Base-by-base conservation (phyloP, 2,329 filamentous ascomycete species). In the Alternaria dauci region DNA sequence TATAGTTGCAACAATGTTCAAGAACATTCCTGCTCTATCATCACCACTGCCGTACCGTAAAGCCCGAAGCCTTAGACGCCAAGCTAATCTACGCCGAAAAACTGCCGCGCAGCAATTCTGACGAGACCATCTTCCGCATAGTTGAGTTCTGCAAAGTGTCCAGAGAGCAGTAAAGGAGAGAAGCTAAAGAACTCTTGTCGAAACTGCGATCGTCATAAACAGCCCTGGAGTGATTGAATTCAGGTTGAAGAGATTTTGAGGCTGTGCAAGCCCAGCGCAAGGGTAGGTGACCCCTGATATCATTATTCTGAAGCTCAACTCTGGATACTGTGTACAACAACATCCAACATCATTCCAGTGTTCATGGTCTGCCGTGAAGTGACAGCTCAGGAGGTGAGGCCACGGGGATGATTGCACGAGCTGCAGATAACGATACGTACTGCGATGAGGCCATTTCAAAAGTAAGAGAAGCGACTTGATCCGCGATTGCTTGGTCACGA, bases 151-250 rank as follows among this genome's bases (percentile, higher is more conserved):
- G 16, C 2, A 36, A 16, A 23, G 2, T 23, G 20, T 23, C 20
- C 20, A 23, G 20, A 23, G 20, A 23, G 20, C 5, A 36, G 0
- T 36, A 12, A 16, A 36, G 2, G 14, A 1, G 5, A 36, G 32
- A 36, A 36, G 14, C 1, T 0, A 34, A 0, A 34, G 12, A 34
- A 1, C 2, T 2, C 0, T 36, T 6, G 0, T 36, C 32, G 14
- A 5, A 36, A 36, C 32, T 16, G 32, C 0, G 32, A 36, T 36
- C 32, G 32, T 36, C 4, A 36, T 16, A 16, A 16, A 16, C 0
- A 36, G 20, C 20, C 20, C 20, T 23, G 20, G 5, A 16, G 32
- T 0, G 12, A 36, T 36, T 36, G 0, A n/a, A n/a, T n/a, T n/a
- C n/a, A n/a, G n/a, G n/a, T n/a, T n/a, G n/a, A n/a, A n/a, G n/a